Evolutionary conservation across 2,329 filamentous ascomycete genomes (phyloP).

Genomic region (Massarina eburnea): DNA sequence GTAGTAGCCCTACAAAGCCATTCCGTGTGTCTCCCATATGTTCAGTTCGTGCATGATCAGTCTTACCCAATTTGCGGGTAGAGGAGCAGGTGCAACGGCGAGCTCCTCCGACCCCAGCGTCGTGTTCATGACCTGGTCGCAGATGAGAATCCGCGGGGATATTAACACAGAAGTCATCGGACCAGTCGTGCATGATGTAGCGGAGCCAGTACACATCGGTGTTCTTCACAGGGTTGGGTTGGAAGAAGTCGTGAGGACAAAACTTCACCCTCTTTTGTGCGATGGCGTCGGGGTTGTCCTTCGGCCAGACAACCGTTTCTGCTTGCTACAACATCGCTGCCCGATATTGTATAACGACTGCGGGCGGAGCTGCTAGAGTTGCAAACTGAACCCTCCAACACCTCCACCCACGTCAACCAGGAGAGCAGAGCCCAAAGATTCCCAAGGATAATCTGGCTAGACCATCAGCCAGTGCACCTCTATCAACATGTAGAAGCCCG

Average conservation of each 20-base stretch:
- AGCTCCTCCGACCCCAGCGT: slow-evolving; percentile 31
- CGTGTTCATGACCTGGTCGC: slow-evolving; percentile 44
- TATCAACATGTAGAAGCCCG: too few species aligned
- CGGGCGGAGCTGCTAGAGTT: slow-evolving; percentile 37
- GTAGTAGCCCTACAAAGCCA: slow-evolving; percentile 31
- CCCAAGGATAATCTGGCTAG: slow-evolving; percentile 29
- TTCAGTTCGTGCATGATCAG: too few species aligned
- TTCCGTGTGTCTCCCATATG: too few species aligned
- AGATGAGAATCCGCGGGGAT: slow-evolving; percentile 22
- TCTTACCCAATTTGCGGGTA: slow-evolving; percentile 32
- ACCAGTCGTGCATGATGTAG: slow-evolving; percentile 41
- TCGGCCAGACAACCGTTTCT: slow-evolving; percentile 30
- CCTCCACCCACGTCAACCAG: slow-evolving; percentile 36
- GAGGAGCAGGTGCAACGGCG: slow-evolving; percentile 28
- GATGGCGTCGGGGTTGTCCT: slow-evolving; percentile 24
- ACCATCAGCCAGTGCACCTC: background rate
- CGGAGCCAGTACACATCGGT: slow-evolving; percentile 39
- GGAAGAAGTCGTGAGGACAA: slow-evolving; percentile 37
- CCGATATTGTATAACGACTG: slow-evolving; percentile 43
- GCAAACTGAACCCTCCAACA: slow-evolving; percentile 35
- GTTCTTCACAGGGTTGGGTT: slow-evolving; percentile 28
- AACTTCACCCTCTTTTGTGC: slow-evolving; percentile 1
- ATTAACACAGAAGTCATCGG: slow-evolving; percentile 35
- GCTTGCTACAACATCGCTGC: slow-evolving; percentile 25
- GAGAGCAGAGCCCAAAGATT: too few species aligned